A percentile compares a stretch with the other conserved stretches of the same genome.
Evolutionary conservation across 1,284 basidiomycete species (phyloP).

Genomic region (Entoloma clypeatum): DNA sequence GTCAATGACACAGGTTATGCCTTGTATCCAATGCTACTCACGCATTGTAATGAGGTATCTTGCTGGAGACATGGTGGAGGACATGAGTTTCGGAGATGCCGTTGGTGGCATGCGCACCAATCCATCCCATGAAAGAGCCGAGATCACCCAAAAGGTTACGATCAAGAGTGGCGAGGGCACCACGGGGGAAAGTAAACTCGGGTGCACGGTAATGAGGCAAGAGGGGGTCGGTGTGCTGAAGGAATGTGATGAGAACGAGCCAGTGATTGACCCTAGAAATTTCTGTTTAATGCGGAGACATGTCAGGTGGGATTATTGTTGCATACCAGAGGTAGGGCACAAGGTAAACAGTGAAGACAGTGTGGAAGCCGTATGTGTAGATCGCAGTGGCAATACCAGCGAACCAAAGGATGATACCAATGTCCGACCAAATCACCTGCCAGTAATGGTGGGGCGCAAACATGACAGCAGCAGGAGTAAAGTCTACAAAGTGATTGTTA

Average conservation of each 20-base stretch:
- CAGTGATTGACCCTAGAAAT: slow-evolving; percentile 72
- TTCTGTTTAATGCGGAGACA: slow-evolving; percentile 6
- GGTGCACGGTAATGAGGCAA: slow-evolving; percentile 92
- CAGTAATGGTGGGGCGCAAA: slow-evolving; percentile 81
- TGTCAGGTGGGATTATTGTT: not conserved
- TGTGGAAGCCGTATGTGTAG: slow-evolving; percentile 66
- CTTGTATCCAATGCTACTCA: slow-evolving; percentile 40
- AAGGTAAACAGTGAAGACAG: slow-evolving; percentile 80
- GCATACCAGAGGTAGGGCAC: slow-evolving; percentile 86
- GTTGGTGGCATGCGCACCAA: slow-evolving; percentile 76
- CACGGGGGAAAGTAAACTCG: slow-evolving; percentile 93
- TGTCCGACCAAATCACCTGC: slow-evolving; percentile 82
- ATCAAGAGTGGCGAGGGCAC: slow-evolving; percentile 92
- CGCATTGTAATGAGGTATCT: slow-evolving; percentile 92
- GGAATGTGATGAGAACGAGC: slow-evolving; percentile 90
- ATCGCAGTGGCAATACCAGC: slow-evolving; percentile 58
- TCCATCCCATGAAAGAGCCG: slow-evolving; percentile 70
- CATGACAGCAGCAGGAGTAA: slow-evolving; percentile 77
- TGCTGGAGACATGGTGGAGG: slow-evolving; percentile 85
- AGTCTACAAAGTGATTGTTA: slow-evolving; percentile 50
- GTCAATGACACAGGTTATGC: not conserved
- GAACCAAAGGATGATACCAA: slow-evolving; percentile 79
- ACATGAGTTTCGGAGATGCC: slow-evolving; percentile 95
- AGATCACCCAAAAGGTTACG: slow-evolving; percentile 82
- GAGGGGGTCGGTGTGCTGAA: slow-evolving; percentile 96